Evolutionary conservation across 495 filamentous ascomycete species (phyloP), one percentile per base, ranked within the genome.

Genomic region (Aspergillus sparsus): DNA sequence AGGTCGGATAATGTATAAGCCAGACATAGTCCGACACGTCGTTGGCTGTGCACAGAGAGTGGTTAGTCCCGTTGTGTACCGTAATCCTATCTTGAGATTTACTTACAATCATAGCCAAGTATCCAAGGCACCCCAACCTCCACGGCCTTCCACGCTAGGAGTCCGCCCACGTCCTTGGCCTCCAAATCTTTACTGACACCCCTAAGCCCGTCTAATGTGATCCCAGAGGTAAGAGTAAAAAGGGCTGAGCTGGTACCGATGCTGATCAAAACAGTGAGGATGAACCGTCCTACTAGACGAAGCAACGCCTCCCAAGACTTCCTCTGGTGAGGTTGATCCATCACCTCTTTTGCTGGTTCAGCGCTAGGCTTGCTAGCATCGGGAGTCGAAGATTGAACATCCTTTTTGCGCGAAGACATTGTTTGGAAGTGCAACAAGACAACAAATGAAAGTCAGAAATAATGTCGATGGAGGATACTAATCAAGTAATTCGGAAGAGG

Each of bases 71-170:
- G 37, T n/a, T 41, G n/a, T 42, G 6, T 27, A 32, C 31, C 15
- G 27, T 6, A 27, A 16, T 45, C 15, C 16, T 31, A 36, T 16
- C 6, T 27, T 5, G 33, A 32, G 34, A 7, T 9, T 13, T 16
- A 66, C 79, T 63, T 69, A 88, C 85, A 81, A 69, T 93, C 91
- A 68, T 84, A 91, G 49, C 84, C 79, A 37, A 85, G 75, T 61
- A 77, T 81, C 91, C 90, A 95, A 35, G 82, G 85, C 15, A 90
- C 62, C 21, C 79, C 86, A 49, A 96, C 78, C 69, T 89, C 85
- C 36, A 86, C 77, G 57, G 87, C 73, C 74, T 81, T 87, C 88
- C 89, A 93, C 7, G 64, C 82, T 10, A 89, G 72, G 57, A 90
- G 66, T 6, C 81, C 78, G 7, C 62, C 78, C n/a, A 88, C 76